Evolutionary conservation across 2,329 filamentous ascomycete species (phyloP).

Genomic region (Apiospora saccharicola): DNA sequence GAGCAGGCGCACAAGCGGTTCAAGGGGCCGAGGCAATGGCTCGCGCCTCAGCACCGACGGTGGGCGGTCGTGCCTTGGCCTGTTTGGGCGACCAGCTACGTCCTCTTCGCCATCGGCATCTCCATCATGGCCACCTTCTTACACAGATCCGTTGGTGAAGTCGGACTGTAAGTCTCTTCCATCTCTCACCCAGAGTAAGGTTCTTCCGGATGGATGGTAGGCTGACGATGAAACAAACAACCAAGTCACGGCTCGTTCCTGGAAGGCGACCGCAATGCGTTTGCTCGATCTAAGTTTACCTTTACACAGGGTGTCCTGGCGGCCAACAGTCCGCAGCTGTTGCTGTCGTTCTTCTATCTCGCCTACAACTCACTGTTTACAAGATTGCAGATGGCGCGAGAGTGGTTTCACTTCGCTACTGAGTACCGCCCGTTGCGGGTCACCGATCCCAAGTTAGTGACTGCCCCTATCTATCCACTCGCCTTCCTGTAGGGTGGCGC

Average conservation of each 20-base stretch:
- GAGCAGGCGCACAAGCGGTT: conserved; percentile 9
- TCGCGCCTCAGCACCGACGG: conserved; percentile 22
- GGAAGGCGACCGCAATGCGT: conserved; percentile 22
- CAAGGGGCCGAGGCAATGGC: conserved; percentile 30
- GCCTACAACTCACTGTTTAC: conserved; percentile 52
- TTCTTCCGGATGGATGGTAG: not conserved
- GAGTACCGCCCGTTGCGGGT: conserved; percentile 45
- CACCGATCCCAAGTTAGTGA: conserved; percentile 38
- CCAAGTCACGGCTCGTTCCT: conserved; percentile 15
- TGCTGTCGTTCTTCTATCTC: conserved; percentile 51
- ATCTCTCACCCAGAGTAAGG: not conserved
- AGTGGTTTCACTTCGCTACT: conserved; percentile 49
- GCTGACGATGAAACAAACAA: not conserved
- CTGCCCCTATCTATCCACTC: not conserved
- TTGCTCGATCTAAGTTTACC: conserved; percentile 2
- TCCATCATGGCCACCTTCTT: conserved; percentile 25
- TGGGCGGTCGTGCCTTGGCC: conserved; percentile 27
- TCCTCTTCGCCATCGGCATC: conserved; percentile 31
- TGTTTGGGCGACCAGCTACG: conserved; percentile 33
- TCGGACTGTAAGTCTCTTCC: not conserved
- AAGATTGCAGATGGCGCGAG: conserved; percentile 48
- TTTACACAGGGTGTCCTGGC: conserved; percentile 30
- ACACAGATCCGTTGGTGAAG: not conserved
- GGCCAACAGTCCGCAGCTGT: conserved; percentile 50
- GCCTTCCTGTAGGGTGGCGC: conserved; percentile 6